Base-by-base conservation (phyloP, 2,329 filamentous ascomycete genomes). In the Mycosphaerelloides madeirae region DNA sequence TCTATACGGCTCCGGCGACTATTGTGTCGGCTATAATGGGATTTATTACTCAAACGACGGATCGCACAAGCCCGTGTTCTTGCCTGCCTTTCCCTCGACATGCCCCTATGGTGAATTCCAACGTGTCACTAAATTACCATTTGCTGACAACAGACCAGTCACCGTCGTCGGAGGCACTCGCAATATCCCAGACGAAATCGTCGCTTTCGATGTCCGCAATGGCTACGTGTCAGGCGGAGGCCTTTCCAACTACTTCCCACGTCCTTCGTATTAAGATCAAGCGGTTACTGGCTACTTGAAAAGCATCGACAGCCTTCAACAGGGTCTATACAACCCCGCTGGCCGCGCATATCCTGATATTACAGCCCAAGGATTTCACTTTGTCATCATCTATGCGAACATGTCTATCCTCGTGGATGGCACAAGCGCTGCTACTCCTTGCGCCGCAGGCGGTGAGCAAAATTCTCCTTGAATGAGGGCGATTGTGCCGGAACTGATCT, bases 1-100 rank as follows among this genome's bases (percentile, higher is more conserved):
- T 9, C 65, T 85, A 14, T 79, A 79, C 29, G 75, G 78, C 12
- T 77, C 76, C 9, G 84, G 84, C 3, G 81, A 87, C 54, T 65
- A 67, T n/a, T 79, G 79, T 20, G 71, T 80, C n/a, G 77, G 77
- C 12, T 63, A 62, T 28, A 29, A 31, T 19, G 35, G 35, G 3
- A 66, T 65, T 6, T 74, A 70, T 58, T 59, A 68, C 49, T 68
- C 65, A 43, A 73, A 73, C 48, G 70, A 74, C 14, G 44, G 48
- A 19, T 68, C 67, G 39, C 71, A 71, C 56, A 68, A 65, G 1
- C 68, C 68, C 4, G 65, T 65, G 3, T 73, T 74, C 53, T 53
- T 67, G 16, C 69, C 71, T 13, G 65, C 65, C 14, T 74, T 74
- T 57, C 71, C 71, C 1, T 70, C 68, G n/a, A 59, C 67, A 1